phyloP scores from a whole-genome alignment of 176 grass and related monocot species.

The Eragrostis curvula region DNA sequence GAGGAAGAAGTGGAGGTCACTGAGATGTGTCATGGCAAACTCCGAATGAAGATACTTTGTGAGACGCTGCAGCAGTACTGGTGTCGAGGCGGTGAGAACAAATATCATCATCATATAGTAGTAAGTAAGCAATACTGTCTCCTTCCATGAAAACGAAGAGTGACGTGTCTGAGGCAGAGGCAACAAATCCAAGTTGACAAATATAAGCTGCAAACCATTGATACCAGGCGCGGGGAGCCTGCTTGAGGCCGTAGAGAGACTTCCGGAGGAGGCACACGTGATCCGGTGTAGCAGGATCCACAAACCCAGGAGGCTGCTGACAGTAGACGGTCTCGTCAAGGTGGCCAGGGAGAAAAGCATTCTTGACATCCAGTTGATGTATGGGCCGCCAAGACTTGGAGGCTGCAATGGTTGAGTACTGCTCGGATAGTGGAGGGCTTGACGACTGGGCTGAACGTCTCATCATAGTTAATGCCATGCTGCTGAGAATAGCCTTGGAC shows the following conservation, averaged over 20 bases:
- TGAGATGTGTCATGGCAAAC: background rate
- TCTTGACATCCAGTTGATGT: background rate
- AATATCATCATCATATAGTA: background rate
- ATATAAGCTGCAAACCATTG: background rate
- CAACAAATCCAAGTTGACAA: rapidly evolving
- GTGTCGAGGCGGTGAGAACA: background rate
- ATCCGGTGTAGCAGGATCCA: background rate
- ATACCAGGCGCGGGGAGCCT: background rate
- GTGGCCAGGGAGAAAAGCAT: background rate
- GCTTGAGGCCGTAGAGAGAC: background rate
- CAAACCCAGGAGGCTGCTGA: background rate
- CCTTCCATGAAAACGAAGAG: background rate
- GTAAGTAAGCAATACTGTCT: background rate
- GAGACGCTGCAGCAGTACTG: rapidly evolving
- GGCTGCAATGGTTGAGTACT: background rate
- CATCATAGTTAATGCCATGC: background rate
- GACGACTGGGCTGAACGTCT: background rate
- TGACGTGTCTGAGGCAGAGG: background rate
- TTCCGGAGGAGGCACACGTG: background rate
- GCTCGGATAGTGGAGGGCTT: rapidly evolving
- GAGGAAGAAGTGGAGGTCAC: background rate
- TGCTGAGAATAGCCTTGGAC: background rate
- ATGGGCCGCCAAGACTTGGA: background rate
- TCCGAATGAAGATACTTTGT: background rate
- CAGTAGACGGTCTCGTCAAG: background rate